Evolutionary conservation across 768 basidiomycete species (phyloP).

Genomic region (Amanita brunnescens): DNA sequence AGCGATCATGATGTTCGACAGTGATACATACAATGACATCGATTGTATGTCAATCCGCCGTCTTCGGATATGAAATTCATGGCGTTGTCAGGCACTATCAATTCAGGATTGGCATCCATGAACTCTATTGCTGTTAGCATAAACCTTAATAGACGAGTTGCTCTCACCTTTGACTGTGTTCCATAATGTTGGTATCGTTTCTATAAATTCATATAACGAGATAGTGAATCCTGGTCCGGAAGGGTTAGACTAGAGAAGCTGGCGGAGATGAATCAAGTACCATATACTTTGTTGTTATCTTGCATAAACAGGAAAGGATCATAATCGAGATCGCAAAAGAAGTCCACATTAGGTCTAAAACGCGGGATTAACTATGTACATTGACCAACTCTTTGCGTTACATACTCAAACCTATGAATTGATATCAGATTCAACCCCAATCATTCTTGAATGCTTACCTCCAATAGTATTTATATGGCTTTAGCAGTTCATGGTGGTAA

Average conservation of each 20-base stretch:
- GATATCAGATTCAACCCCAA: not conserved
- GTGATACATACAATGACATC: conserved; percentile 54
- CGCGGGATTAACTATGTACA: not conserved
- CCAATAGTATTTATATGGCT: conserved; percentile 86
- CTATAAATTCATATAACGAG: conserved; percentile 72
- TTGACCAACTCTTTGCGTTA: conserved; percentile 4
- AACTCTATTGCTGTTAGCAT: conserved; percentile 46
- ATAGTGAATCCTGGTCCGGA: conserved; percentile 60
- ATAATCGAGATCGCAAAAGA: conserved; percentile 80
- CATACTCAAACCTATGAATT: conserved; percentile 36
- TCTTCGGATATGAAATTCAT: conserved; percentile 78
- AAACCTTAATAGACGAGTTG: not conserved
- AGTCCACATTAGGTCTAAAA: conserved; percentile 71
- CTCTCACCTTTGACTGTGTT: conserved; percentile 53
- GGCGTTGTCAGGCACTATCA: conserved; percentile 61
- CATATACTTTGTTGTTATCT: conserved; percentile 78
- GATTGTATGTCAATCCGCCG: conserved; percentile 62
- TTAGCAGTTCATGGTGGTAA: conserved; percentile 73
- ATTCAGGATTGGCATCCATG: conserved; percentile 48
- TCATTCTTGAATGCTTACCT: conserved; percentile 21
- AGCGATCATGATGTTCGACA: conserved; percentile 7
- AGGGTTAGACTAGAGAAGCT: not conserved
- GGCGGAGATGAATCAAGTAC: conserved; percentile 22
- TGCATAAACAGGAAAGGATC: conserved; percentile 89
- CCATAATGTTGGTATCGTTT: conserved; percentile 88